Evolutionary conservation across 257 asterid species (phyloP).

Genomic region (Penstemon barbatus): DNA sequence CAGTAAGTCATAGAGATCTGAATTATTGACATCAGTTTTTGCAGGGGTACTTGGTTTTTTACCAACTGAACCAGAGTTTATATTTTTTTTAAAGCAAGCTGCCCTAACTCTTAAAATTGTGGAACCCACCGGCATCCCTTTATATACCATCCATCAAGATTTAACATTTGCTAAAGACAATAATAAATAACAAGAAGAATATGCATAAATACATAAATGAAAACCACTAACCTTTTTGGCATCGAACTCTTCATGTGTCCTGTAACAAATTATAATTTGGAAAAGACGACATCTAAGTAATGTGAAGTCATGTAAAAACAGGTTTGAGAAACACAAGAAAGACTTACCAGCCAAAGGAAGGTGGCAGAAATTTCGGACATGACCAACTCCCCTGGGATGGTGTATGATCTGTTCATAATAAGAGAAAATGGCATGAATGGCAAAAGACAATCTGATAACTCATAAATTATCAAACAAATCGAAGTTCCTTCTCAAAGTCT

Average conservation of each 20-base stretch:
- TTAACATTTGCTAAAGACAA: not conserved
- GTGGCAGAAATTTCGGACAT: constrained; percentile 48
- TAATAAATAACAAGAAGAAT: not conserved
- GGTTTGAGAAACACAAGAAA: constrained; percentile 1
- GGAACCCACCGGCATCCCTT: not conserved
- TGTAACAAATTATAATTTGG: constrained; percentile 33
- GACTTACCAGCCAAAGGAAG: constrained; percentile 54
- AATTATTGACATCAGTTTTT: not conserved
- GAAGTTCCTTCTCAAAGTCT: too few species aligned
- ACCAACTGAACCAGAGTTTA: not conserved
- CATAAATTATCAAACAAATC: too few species aligned
- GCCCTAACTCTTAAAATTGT: not conserved
- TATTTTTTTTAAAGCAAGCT: not conserved
- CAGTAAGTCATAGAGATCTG: not conserved
- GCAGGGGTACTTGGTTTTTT: not conserved
- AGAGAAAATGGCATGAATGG: constrained; percentile 13
- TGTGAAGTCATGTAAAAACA: not conserved
- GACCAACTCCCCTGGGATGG: constrained; percentile 37
- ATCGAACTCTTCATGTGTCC: constrained; percentile 45
- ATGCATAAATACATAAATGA: constrained; percentile 4
- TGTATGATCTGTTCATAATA: constrained; percentile 46
- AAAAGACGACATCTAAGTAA: not conserved
- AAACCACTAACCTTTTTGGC: constrained; percentile 55
- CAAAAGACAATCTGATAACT: too few species aligned
- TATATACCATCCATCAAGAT: not conserved